These are phyloP conservation scores for Yarrowia sp. DNA, from an alignment of 805 yeast species.

Conservation along the genomic window DNA sequence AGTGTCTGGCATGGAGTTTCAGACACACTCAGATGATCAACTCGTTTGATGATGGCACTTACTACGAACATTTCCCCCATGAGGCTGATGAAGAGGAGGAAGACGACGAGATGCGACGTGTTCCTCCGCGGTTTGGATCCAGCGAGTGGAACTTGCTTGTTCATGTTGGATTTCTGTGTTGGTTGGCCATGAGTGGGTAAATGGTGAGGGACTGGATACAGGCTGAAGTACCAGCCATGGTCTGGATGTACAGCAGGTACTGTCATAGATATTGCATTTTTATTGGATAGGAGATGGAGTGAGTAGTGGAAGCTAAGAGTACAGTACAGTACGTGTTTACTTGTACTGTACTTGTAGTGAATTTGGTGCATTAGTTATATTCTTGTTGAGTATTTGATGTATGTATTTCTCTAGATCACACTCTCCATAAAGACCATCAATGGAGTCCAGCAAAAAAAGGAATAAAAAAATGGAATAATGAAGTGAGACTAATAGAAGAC, in stretches of 20 bases:
- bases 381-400: too few relatives aligned
- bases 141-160: slow-evolving; percentile 26
- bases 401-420: too few relatives aligned
- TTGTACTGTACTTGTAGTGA: too few relatives aligned
- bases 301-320: neutral
- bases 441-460: too few relatives aligned
- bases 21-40: slow-evolving; percentile 36
- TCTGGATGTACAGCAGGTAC: slow-evolving; percentile 9
- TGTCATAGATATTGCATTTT: slow-evolving; percentile 24
- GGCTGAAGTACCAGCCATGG: too few relatives aligned
- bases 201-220: too few relatives aligned
- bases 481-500: too few relatives aligned
- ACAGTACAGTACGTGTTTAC: too few relatives aligned
- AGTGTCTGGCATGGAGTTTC: slow-evolving; percentile 26
- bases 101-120: slow-evolving; percentile 35
- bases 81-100: slow-evolving; percentile 27
- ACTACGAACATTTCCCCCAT: slow-evolving; percentile 28
- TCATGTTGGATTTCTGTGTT: slow-evolving; percentile 15
- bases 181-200: slow-evolving; percentile 9
- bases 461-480: too few relatives aligned
- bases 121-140: slow-evolving; percentile 27
- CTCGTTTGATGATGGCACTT: slow-evolving; percentile 34
- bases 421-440: too few relatives aligned
- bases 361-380: too few relatives aligned
- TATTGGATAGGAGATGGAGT: neutral